Evolutionary conservation across 768 basidiomycete species (phyloP).

Genomic region (Mycena chlorophos): DNA sequence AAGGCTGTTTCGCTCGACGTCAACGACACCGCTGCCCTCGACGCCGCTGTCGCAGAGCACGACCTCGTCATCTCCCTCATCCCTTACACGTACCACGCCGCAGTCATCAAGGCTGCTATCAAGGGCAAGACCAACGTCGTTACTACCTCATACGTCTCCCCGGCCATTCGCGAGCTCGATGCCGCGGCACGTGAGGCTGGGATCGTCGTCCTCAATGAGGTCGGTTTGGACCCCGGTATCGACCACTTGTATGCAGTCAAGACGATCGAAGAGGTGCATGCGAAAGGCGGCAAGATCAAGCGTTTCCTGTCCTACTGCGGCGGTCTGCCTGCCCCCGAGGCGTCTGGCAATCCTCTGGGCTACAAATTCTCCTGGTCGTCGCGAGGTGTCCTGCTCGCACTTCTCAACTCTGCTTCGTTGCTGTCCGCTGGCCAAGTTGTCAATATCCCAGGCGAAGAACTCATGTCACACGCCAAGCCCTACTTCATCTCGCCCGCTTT

Average conservation of each 20-base stretch:
- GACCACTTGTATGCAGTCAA: conserved; percentile 94
- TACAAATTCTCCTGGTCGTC: conserved; percentile 99
- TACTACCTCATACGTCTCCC: conserved; percentile 93
- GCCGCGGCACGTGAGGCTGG: conserved; percentile 80
- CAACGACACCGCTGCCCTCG: conserved; percentile 64
- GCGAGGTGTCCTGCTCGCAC: conserved; percentile 91
- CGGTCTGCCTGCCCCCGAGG: conserved; percentile 90
- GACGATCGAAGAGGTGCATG: conserved; percentile 91
- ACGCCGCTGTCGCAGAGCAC: conserved; percentile 77
- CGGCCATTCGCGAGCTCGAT: conserved; percentile 86
- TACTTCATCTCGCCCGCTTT: conserved; percentile 96
- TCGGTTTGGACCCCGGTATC: conserved; percentile 95
- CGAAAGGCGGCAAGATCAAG: conserved; percentile 93
- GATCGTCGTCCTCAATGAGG: conserved; percentile 95
- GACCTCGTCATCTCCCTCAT: conserved; percentile 97
- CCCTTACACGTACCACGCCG: conserved; percentile 88
- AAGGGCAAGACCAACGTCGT: conserved; percentile 89
- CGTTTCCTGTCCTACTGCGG: conserved; percentile 94
- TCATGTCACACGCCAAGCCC: conserved; percentile 89
- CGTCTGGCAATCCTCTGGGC: conserved; percentile 91
- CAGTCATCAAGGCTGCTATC: conserved; percentile 90
- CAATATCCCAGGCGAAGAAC: conserved; percentile 71
- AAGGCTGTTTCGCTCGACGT: conserved; percentile 84
- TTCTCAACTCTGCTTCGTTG: conserved; percentile 88
- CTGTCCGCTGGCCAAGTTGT: conserved; percentile 64